These are phyloP conservation scores for Aureobasidium melanogenum DNA, from an alignment of 2,329 filamentous ascomycete genomes.

Conservation along the genomic window DNA sequence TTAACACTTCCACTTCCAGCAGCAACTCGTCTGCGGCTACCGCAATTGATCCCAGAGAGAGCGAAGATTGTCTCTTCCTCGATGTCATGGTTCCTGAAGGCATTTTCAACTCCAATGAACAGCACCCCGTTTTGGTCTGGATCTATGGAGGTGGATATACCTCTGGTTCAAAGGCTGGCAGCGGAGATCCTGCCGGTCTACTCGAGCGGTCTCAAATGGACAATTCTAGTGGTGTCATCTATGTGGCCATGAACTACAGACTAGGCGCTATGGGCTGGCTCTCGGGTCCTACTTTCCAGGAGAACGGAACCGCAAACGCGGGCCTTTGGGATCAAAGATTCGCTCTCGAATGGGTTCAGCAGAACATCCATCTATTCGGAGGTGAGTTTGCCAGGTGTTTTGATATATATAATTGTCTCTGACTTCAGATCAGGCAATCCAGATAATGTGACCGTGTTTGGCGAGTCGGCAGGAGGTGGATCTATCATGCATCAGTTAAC, in stretches of 20 bases:
- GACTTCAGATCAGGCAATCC: constrained; percentile 16
- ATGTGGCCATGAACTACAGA: constrained; percentile 41
- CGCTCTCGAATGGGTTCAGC: constrained; percentile 49
- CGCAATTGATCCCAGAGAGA: constrained; percentile 22
- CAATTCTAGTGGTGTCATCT: constrained; percentile 33
- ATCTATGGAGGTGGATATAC: constrained; percentile 44
- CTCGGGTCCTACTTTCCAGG: constrained; percentile 35
- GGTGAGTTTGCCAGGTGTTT: constrained; percentile 33
- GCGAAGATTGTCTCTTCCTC: constrained; percentile 33
- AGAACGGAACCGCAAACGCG: constrained; percentile 39
- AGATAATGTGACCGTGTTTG: constrained; percentile 38
- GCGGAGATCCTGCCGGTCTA: constrained; percentile 31
- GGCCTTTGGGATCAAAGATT: constrained; percentile 47
- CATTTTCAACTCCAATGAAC: constrained; percentile 24
- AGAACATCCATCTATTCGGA: constrained; percentile 47
- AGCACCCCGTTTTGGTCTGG: constrained; percentile 33
- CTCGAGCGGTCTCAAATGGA: constrained; percentile 34
- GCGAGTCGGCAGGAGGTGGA: constrained; percentile 44
- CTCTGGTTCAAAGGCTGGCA: constrained; percentile 28
- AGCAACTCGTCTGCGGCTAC: constrained; percentile 4
- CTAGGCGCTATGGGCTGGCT: constrained; percentile 43
- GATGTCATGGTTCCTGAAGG: constrained; percentile 30
- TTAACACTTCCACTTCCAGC: constrained; percentile 12
- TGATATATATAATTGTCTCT: background rate
- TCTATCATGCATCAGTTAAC: constrained; percentile 50